Conservation (phyloP, 371 early-diverging fungal genomes). For the Nematocida ironsii region DNA sequence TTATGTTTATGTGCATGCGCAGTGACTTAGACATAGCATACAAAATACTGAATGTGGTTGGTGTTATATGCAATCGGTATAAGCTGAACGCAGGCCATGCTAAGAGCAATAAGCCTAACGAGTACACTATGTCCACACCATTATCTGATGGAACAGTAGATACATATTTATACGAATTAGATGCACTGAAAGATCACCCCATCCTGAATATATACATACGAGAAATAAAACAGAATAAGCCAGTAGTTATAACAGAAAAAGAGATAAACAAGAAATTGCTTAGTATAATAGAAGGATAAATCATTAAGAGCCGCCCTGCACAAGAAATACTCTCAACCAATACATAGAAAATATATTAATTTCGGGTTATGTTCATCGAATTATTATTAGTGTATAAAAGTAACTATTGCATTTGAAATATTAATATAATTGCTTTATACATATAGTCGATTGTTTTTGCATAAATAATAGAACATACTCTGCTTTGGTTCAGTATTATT, state of each 20-base stretch:
- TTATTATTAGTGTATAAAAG: no score
- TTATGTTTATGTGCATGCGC: conserved; percentile 7
- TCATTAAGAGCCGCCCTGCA: not conserved
- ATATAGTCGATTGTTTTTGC: no score
- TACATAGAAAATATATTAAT: no score
- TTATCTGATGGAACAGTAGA: not conserved
- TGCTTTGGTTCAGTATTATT: no score
- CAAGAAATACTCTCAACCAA: no score
- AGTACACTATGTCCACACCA: not conserved
- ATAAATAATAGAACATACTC: no score
- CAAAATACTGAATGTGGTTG: conserved; percentile 14
- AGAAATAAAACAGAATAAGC: conserved; percentile 22
- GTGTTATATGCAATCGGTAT: not conserved
- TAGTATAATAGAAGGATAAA: not conserved
- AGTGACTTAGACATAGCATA: not conserved
- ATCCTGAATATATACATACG: conserved; percentile 19
- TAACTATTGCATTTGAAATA: no score
- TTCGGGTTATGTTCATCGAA: no score
- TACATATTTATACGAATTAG: conserved; percentile 45
- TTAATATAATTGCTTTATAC: no score
- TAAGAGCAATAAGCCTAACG: not conserved
- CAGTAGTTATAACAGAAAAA: not conserved
- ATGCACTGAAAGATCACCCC: conserved; percentile 51
- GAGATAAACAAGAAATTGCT: not conserved
- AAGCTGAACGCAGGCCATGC: not conserved